Conservation (phyloP, 805 yeast genomes). For the Schizosaccharomyces lindneri region DNA sequence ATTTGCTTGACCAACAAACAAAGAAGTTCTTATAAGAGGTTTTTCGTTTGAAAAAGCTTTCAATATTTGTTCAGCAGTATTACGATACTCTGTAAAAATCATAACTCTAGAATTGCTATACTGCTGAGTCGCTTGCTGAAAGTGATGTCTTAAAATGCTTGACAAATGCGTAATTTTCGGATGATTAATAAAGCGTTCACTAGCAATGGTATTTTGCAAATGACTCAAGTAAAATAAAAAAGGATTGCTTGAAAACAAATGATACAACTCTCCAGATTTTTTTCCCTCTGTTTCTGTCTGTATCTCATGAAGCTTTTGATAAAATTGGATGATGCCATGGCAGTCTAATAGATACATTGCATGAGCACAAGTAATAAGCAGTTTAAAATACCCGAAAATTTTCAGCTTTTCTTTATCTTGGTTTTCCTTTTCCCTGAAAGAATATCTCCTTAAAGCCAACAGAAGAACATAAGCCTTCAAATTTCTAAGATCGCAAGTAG, state of each 20-base stretch:
- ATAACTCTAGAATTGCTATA: slow-evolving; percentile 42
- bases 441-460: neutral
- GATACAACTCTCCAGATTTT: neutral
- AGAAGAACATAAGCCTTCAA: neutral
- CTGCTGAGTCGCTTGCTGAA: neutral
- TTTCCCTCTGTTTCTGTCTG: neutral
- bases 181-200: neutral
- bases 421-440: neutral
- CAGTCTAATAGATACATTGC: neutral
- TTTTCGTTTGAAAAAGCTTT: neutral
- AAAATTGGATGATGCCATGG: neutral
- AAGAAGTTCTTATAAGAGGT: slow-evolving; percentile 42
- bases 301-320: neutral
- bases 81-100: slow-evolving; percentile 69
- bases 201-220: neutral
- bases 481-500: neutral
- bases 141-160: neutral
- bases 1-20: slow-evolving; percentile 72
- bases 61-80: slow-evolving; percentile 59
- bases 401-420: neutral
- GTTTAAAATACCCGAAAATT: neutral
- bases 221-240: neutral
- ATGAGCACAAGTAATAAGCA: neutral
- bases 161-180: neutral
- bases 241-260: neutral